phyloP scores from a whole-genome alignment of 495 filamentous ascomycete genomes.

The Penicillium macrosclerotiorum region DNA sequence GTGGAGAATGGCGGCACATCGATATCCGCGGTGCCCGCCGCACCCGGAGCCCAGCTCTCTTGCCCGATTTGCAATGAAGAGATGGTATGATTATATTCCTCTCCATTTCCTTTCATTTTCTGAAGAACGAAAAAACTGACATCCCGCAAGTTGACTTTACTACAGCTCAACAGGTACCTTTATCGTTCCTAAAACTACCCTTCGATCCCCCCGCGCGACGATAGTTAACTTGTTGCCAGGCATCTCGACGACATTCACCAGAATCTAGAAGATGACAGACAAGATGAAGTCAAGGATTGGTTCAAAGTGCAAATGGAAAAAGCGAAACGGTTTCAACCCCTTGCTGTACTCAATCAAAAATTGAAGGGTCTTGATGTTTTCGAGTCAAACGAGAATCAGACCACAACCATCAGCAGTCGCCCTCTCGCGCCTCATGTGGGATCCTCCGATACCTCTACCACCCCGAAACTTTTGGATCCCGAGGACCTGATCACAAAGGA shows the following conservation, averaged over 20 bases:
- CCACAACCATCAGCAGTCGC: conserved; percentile 27
- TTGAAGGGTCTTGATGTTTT: conserved; percentile 96
- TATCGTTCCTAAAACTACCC: not conserved
- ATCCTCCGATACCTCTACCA: conserved; percentile 24
- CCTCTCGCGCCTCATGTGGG: conserved; percentile 31
- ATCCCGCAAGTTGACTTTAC: conserved; percentile 68
- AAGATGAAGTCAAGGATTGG: conserved; percentile 98
- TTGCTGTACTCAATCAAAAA: conserved; percentile 91
- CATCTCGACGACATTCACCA: conserved; percentile 94
- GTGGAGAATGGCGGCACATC: conserved; percentile 49
- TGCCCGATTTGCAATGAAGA: conserved; percentile 97
- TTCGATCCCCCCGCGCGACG: conserved; percentile 6
- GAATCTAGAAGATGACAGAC: conserved; percentile 87
- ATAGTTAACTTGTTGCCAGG: conserved; percentile 39
- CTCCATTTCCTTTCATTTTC: not conserved
- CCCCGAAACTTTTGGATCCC: conserved; percentile 57
- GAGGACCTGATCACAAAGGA: conserved; percentile 83
- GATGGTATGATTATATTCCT: conserved; percentile 60
- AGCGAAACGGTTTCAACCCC: conserved; percentile 91
- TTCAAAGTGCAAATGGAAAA: conserved; percentile 95
- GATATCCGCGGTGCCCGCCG: conserved; percentile 48
- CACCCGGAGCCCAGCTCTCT: conserved; percentile 63
- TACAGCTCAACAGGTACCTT: conserved; percentile 83
- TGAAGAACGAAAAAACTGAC: conserved; percentile 14
- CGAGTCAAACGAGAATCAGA: conserved; percentile 79